phyloP scores from a whole-genome alignment of 2,329 filamentous ascomycete species.

The Endothia cerciana region DNA sequence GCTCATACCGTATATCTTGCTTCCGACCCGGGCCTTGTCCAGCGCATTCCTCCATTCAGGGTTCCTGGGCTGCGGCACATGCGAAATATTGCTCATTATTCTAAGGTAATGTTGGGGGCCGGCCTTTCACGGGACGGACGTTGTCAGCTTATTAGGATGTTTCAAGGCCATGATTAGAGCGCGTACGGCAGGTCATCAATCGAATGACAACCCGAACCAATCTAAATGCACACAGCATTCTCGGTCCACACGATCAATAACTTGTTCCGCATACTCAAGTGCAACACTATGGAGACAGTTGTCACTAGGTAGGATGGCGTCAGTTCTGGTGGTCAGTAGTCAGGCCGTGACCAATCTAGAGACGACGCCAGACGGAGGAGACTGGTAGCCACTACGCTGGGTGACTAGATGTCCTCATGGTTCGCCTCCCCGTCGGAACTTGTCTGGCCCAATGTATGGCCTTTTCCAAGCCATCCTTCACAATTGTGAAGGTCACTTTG shows the following conservation, averaged over 20 bases:
- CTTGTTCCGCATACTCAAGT: background rate
- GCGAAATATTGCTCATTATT: background rate
- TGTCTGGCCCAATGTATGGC: background rate
- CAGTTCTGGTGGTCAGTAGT: background rate
- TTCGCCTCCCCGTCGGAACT: background rate
- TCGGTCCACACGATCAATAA: background rate
- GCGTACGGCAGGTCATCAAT: background rate
- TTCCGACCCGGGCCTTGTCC: slow-evolving; percentile 19
- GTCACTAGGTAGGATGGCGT: slow-evolving; percentile 10
- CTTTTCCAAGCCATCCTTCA: background rate
- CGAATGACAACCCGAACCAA: background rate
- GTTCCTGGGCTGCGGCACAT: slow-evolving; percentile 13
- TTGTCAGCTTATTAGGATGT: slow-evolving; percentile 11
- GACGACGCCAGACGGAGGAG: background rate
- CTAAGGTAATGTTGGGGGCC: background rate
- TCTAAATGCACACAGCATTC: background rate
- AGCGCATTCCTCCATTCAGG: slow-evolving; percentile 1
- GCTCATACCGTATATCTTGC: background rate
- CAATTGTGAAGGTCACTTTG: background rate
- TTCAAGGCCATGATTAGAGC: slow-evolving; percentile 1
- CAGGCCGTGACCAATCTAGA: background rate
- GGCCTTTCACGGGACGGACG: background rate
- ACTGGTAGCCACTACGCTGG: background rate
- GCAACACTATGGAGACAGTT: background rate
- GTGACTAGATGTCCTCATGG: background rate